These are phyloP conservation scores for Rhizophagus sp. DNA, from an alignment of 192 early-diverging fungal genomes.

Conservation along the genomic window DNA sequence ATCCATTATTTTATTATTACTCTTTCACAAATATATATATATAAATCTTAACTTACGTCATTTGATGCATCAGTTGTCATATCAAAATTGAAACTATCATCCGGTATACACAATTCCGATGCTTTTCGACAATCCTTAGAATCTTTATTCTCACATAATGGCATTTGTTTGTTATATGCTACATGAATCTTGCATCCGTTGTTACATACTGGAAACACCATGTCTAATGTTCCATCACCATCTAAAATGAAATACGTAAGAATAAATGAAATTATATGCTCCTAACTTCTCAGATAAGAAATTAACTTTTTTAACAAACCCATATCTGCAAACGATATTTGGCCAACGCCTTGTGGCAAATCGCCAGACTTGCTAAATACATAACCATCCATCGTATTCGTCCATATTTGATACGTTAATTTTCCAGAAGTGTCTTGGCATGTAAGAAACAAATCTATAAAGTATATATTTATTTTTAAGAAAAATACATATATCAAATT, in stretches of 20 bases:
- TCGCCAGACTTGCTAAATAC: slow-evolving; percentile 56
- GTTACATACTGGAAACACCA: slow-evolving; percentile 73
- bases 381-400: slow-evolving; percentile 68
- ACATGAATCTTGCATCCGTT: slow-evolving; percentile 68
- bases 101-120: slow-evolving; percentile 72
- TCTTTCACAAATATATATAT: not conserved
- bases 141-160: slow-evolving; percentile 61
- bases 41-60: slow-evolving; percentile 32
- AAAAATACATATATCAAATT: not conserved
- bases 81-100: slow-evolving; percentile 71
- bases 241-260: slow-evolving; percentile 49
- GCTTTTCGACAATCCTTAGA: slow-evolving; percentile 62
- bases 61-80: slow-evolving; percentile 38
- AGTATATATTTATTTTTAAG: no score
- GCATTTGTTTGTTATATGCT: slow-evolving; percentile 80
- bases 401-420: slow-evolving; percentile 75
- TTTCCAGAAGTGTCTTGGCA: slow-evolving; percentile 51
- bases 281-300: not conserved
- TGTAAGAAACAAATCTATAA: slow-evolving; percentile 69
- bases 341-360: slow-evolving; percentile 69
- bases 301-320: slow-evolving; percentile 39
- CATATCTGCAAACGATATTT: slow-evolving; percentile 88
- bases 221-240: slow-evolving; percentile 87
- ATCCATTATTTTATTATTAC: no score
- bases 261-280: not conserved